Base-by-base conservation (phyloP, 1,139 yeast genomes). In the Meyerozyma sp. region DNA sequence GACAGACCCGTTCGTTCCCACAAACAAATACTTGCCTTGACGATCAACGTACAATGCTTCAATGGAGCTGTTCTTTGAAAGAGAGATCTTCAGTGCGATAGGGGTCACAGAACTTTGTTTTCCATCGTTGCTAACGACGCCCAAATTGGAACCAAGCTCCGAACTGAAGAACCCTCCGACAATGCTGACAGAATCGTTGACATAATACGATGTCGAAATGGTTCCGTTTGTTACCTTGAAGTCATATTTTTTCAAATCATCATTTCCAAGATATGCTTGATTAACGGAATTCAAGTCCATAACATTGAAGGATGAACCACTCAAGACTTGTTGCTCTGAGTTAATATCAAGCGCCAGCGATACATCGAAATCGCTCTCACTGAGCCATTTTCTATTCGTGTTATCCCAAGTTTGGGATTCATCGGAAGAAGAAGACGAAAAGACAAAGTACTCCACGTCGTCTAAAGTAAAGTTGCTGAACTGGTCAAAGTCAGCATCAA, bases 1-100 rank as follows among this genome's bases (percentile, higher is more conserved):
- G 2, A 75, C 77, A 1, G 74, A 51, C 1, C 85, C 79, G 46
- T 71, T 66, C 30, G 76, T 73, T 4, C 85, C 85, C 43, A 79
- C 66, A 45, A 75, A 70, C 28, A 83, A 60, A 41, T 58, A 59
- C 28, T 68, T 59, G 21, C 62, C 52, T 16, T 59, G 52, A 36
- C 57, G 61, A 47, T 72, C 73, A 21, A 71, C 77, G 48, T 72
- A 70, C 32, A 81, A 54, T 0, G 74, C 47, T 43, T 72, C 69
- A 26, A 77, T 68, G 1, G 63, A 53, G 7, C 73, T 53, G 36
- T 64, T 56, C 27, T 57, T 55, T 21, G 59, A 60, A 79, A 81
- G 71, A 46, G 58, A 54, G 47, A 75, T 47, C n/a, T 56, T 46
- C 52, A 63, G 61, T 14, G 61, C 52, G 62, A 58, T 53, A 1